Percentiles rank a stretch among this genome's conserved stretches.
Evolutionary conservation across 805 yeast species (phyloP).

Genomic region (Wickerhamiella allomyrinae): DNA sequence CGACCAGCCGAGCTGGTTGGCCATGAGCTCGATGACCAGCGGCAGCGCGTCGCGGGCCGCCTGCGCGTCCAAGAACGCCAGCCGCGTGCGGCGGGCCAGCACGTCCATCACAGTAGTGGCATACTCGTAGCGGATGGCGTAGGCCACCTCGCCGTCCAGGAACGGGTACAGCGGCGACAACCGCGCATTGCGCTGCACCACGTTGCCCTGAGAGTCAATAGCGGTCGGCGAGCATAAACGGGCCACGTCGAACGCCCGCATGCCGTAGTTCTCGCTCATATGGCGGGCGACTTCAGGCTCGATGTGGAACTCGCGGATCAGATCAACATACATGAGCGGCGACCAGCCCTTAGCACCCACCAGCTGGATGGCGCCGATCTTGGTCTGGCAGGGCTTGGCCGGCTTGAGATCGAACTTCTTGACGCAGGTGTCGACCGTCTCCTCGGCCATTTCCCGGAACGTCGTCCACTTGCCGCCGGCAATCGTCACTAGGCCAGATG

Average conservation of each 20-base stretch:
- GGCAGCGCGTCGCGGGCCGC: slow-evolving; percentile 72
- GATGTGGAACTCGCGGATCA: slow-evolving; percentile 63
- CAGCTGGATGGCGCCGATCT: slow-evolving; percentile 32
- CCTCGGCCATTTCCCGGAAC: slow-evolving; percentile 94
- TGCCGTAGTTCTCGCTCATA: slow-evolving; percentile 76
- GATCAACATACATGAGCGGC: slow-evolving; percentile 55
- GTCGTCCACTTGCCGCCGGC: slow-evolving; percentile 99
- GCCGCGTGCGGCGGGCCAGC: slow-evolving; percentile 82
- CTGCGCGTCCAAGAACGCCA: slow-evolving; percentile 79
- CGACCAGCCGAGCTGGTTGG: slow-evolving; percentile 63
- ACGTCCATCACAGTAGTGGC: slow-evolving; percentile 80
- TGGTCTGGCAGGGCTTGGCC: slow-evolving; percentile 37
- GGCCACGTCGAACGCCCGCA: slow-evolving; percentile 57
- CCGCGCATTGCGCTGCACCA: slow-evolving; percentile 33
- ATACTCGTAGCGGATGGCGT: slow-evolving; percentile 70
- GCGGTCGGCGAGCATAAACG: slow-evolving; percentile 34
- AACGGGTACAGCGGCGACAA: slow-evolving; percentile 47
- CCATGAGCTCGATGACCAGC: slow-evolving; percentile 76
- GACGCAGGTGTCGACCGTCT: slow-evolving; percentile 66
- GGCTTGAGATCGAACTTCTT: slow-evolving; percentile 32
- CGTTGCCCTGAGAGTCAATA: slow-evolving; percentile 22
- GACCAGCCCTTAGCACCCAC: slow-evolving; percentile 77
- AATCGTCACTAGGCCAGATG: slow-evolving; percentile 68
- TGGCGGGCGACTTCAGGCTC: slow-evolving; percentile 67
- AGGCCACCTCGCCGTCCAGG: slow-evolving; percentile 70